A percentile compares a stretch with the other conserved stretches of the same genome.
phyloP scores from a whole-genome alignment of 176 grass and related monocot species.

The Melocanna baccifera region DNA sequence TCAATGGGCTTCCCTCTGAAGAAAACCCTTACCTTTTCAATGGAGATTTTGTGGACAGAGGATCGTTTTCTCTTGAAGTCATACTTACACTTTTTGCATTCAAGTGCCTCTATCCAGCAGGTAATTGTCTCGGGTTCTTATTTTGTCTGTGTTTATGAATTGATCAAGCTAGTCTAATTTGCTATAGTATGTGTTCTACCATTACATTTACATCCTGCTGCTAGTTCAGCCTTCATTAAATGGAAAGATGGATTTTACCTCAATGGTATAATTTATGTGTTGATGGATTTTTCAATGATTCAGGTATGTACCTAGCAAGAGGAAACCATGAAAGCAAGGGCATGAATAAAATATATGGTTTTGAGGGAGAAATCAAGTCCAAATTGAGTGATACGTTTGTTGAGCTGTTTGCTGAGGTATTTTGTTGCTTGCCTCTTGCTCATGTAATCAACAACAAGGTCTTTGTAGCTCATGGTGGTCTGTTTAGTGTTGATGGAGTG shows the following conservation, averaged over 20 bases:
- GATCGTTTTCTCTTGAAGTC: constrained; percentile 92
- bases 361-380: constrained; percentile 87
- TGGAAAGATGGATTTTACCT: background rate
- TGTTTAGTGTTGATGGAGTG: constrained; percentile 96
- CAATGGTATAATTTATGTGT: background rate
- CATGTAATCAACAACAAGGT: constrained; percentile 89
- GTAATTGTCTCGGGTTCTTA: constrained; percentile 23
- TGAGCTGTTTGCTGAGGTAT: constrained; percentile 91
- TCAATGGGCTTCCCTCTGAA: constrained; percentile 93
- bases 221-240: constrained; percentile 3
- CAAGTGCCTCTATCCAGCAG: constrained; percentile 83
- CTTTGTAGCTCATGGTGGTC: constrained; percentile 87
- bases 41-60: constrained; percentile 97
- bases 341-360: constrained; percentile 99
- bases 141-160: background rate
- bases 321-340: constrained; percentile 97
- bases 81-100: constrained; percentile 95
- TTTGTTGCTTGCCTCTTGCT: constrained; percentile 87
- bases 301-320: constrained; percentile 87
- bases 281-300: constrained; percentile 33
- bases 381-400: constrained; percentile 80
- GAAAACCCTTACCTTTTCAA: constrained; percentile 98
- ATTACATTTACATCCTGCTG: background rate
- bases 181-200: background rate
- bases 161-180: background rate